Evolutionary conservation across 306 rosid species (phyloP), one percentile per base, ranked within the genome.

Genomic region (Quercus mongolica): DNA sequence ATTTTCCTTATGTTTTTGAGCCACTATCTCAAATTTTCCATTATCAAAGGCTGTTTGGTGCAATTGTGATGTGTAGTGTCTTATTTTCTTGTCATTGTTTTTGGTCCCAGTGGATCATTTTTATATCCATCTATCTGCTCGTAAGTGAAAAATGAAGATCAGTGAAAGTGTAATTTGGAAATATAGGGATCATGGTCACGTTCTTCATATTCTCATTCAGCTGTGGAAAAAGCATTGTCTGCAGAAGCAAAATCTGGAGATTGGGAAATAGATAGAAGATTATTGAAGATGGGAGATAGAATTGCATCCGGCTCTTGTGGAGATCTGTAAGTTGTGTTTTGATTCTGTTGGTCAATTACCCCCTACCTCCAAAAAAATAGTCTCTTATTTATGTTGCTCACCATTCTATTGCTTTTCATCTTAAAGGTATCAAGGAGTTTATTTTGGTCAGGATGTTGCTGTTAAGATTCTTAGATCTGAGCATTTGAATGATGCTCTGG

Each of bases 271-370:
- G 98, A 96, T 83, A 87, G 93, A 87, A 92, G 92, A 79, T 87
- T 91, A 74, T 80, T 96, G 77, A 96, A 88, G 91, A 90, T 90
- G 33, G 97, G 94, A 80, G 98, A 93, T 38, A 88, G 89, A 88
- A 90, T 96, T 84, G 99, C 97, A 69, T 90, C 98, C 59, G 99
- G 99, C 64, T 96, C 99, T 76, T 93, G 97, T 87, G 99, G 98
- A 84, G 97, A 96, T 85, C 77, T 96, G 99, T 95, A 88, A 89
- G 97, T 87, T 73, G 69, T 56, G 33, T 78, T 78, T 82, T 69
- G 68, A 67, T 74, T 69, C 72, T 61, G 26, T 77, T 67, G 56
- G 74, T 78, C 67, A 28, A 18, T 55, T 78, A 35, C 56, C 6
- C 62, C n/a, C 49, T 26, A 80, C 20, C 18, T n/a, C 15, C 57